Conservation (phyloP, 768 basidiomycete species). For the Strobilomyces confusus region DNA sequence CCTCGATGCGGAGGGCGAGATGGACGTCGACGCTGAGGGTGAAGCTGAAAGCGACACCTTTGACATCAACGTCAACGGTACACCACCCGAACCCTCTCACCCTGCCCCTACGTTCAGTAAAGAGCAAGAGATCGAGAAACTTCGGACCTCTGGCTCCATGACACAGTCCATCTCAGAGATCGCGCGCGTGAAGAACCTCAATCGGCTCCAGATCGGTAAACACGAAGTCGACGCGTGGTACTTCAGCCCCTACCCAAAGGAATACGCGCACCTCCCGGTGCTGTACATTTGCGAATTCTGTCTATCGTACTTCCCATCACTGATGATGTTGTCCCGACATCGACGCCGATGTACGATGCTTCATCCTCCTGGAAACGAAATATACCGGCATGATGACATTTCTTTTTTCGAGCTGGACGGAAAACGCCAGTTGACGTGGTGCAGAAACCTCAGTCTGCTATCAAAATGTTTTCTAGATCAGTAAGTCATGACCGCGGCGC, state of each 20-base stretch:
- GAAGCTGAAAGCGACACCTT: conserved; percentile 61
- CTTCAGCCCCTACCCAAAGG: conserved; percentile 97
- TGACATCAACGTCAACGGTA: conserved; percentile 51
- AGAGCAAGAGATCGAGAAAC: conserved; percentile 97
- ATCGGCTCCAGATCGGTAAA: conserved; percentile 91
- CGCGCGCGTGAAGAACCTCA: conserved; percentile 96
- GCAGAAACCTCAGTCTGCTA: conserved; percentile 91
- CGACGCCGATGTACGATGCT: conserved; percentile 85
- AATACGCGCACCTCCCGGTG: conserved; percentile 92
- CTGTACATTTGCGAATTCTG: conserved; percentile 99
- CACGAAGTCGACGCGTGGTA: conserved; percentile 99
- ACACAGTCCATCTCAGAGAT: conserved; percentile 98
- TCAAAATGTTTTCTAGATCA: conserved; percentile 99
- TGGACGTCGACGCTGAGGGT: conserved; percentile 46
- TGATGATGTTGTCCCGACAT: conserved; percentile 89
- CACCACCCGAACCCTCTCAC: conserved; percentile 46
- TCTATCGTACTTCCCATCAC: conserved; percentile 86
- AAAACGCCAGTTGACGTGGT: conserved; percentile 92
- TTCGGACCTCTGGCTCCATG: conserved; percentile 97
- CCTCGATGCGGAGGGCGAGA: conserved; percentile 43
- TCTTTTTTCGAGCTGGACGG: conserved; percentile 99
- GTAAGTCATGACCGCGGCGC: conserved; percentile 42
- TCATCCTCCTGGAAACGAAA: conserved; percentile 98
- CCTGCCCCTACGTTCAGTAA: conserved; percentile 79
- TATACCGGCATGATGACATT: conserved; percentile 95